Conservation (phyloP, 1,284 basidiomycete genomes). For the Puccinia polysora region DNA sequence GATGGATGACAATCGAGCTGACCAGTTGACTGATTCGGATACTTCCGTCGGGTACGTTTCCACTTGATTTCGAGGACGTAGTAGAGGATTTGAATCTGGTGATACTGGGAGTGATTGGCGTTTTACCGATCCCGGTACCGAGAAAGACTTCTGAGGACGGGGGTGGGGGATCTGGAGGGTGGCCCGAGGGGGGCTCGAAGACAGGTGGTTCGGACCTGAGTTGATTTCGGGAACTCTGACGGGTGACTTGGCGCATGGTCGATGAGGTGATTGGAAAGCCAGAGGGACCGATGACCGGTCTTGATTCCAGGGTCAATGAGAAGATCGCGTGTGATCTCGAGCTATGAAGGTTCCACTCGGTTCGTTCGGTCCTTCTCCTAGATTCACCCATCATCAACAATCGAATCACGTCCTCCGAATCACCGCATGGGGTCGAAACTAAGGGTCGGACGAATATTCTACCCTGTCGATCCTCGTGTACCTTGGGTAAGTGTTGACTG, state of each 20-base stretch:
- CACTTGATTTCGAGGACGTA: constrained; percentile 14
- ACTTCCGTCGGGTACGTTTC: constrained; percentile 1
- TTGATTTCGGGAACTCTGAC: neutral
- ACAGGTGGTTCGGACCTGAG: neutral
- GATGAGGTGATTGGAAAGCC: constrained; percentile 27
- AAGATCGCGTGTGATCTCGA: constrained; percentile 59
- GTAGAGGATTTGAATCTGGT: constrained; percentile 31
- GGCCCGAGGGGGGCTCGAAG: neutral
- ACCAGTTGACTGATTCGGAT: constrained; percentile 40
- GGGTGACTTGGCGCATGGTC: constrained; percentile 18
- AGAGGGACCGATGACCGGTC: constrained; percentile 23
- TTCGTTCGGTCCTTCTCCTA: constrained; percentile 58
- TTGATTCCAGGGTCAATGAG: constrained; percentile 48
- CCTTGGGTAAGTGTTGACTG: constrained; percentile 20
- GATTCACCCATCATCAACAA: constrained; percentile 57
- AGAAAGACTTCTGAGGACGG: constrained; percentile 13
- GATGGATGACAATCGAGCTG: neutral
- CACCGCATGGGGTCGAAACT: constrained; percentile 27
- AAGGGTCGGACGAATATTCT: constrained; percentile 37
- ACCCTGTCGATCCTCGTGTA: constrained; percentile 38
- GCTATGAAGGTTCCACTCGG: constrained; percentile 60
- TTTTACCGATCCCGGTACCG: constrained; percentile 23
- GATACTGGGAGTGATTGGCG: constrained; percentile 34
- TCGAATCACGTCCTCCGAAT: constrained; percentile 57
- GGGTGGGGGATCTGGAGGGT: neutral